A percentile compares a stretch with the other conserved stretches of the same genome.
phyloP scores from a whole-genome alignment of 148 eudicot species.

The Vaccinium corymbosum region DNA sequence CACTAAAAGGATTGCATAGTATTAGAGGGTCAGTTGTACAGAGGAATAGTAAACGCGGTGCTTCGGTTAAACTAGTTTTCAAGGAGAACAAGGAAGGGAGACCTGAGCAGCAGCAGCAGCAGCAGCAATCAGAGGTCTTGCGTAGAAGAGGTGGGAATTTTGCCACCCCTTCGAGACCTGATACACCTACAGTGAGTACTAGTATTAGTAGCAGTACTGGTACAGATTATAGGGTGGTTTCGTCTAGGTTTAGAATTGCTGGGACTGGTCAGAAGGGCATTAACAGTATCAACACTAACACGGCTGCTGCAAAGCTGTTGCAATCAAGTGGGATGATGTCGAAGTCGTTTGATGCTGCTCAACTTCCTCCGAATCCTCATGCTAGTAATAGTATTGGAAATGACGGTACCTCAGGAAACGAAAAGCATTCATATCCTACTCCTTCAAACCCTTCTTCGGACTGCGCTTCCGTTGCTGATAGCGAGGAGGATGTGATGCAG shows the following conservation, averaged over 20 bases:
- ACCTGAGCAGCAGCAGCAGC: conserved; percentile 17
- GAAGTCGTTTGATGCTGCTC: conserved; percentile 7
- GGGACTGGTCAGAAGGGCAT: conserved; percentile 4
- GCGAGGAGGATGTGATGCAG: not conserved
- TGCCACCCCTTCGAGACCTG: conserved; percentile 27
- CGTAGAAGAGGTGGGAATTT: conserved; percentile 2
- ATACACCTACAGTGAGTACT: conserved; percentile 33
- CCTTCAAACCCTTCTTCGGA: not conserved
- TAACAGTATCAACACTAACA: conserved; percentile 1
- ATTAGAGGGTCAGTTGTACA: not conserved
- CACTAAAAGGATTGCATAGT: conserved; percentile 19
- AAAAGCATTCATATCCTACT: conserved; percentile 15
- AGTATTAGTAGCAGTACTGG: not conserved
- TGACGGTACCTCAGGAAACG: conserved; percentile 11
- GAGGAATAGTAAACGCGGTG: conserved; percentile 33
- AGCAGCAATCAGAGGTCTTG: conserved; percentile 15
- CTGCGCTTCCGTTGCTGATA: not conserved
- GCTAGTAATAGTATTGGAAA: not conserved
- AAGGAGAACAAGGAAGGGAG: conserved; percentile 32
- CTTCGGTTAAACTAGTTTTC: conserved; percentile 35
- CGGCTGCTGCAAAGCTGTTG: conserved; percentile 55
- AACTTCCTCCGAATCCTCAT: conserved; percentile 4
- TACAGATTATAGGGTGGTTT: conserved; percentile 29
- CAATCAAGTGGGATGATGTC: conserved; percentile 38
- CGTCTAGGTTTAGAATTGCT: conserved; percentile 26